phyloP scores from a whole-genome alignment of 176 grass and related monocot species.

The Aegilops sharonensis region DNA sequence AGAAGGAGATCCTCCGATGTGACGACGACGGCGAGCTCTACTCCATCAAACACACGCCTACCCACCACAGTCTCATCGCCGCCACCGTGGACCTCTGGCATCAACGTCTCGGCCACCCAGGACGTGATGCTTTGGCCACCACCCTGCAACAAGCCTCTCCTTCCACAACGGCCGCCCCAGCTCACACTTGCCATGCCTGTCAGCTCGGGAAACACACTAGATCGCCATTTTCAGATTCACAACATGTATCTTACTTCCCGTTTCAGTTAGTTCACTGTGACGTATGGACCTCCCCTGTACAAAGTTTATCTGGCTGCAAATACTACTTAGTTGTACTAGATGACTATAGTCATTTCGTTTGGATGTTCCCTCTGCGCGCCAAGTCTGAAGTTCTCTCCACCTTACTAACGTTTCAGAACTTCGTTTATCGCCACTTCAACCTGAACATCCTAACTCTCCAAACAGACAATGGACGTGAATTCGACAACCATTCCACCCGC shows the following conservation, averaged over 20 bases:
- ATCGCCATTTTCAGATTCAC: background rate
- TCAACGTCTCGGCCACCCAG: background rate
- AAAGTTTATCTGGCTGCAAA: background rate
- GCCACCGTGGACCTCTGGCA: background rate
- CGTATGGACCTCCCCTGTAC: background rate
- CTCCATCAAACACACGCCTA: background rate
- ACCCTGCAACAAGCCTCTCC: background rate
- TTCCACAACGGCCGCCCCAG: background rate
- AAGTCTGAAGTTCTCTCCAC: background rate
- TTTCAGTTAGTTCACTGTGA: background rate
- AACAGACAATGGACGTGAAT: background rate
- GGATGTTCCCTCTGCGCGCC: background rate
- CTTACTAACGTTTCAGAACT: background rate
- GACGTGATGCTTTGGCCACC: background rate
- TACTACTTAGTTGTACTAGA: background rate
- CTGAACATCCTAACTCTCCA: background rate
- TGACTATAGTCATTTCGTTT: background rate
- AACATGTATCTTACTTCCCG: background rate
- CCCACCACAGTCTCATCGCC: background rate
- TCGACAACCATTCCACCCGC: background rate
- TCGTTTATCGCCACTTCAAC: background rate
- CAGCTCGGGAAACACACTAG: background rate
- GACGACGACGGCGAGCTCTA: too few species aligned
- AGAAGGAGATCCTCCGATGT: too few species aligned
- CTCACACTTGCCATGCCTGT: background rate